Evolutionary conservation across 2,329 filamentous ascomycete species (phyloP).

Genomic region (Escovopsis sp.): DNA sequence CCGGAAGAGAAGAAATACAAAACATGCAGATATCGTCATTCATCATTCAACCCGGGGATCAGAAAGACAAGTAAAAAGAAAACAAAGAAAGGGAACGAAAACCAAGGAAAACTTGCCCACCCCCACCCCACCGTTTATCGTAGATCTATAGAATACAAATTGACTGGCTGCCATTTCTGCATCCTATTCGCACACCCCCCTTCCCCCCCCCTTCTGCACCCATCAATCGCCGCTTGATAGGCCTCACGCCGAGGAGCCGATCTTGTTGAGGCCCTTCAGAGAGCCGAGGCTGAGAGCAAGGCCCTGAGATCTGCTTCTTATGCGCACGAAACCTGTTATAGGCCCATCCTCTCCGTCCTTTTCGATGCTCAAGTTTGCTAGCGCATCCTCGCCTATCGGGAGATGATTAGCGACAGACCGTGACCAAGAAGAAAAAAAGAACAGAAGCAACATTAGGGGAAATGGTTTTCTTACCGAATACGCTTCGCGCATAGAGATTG

Average conservation of each 20-base stretch:
- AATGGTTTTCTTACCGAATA: slow-evolving; percentile 63
- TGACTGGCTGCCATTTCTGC: background rate
- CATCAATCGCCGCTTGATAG: slow-evolving; percentile 6
- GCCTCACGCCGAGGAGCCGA: slow-evolving; percentile 28
- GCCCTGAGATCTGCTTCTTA: slow-evolving; percentile 92
- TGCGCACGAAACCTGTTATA: slow-evolving; percentile 93
- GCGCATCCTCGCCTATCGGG: slow-evolving; percentile 75
- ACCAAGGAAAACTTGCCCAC: background rate
- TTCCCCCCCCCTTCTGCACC: no score
- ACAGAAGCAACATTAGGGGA: no score
- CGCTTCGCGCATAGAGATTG: slow-evolving; percentile 89
- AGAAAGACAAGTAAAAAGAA: background rate
- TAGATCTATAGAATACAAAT: slow-evolving; percentile 1
- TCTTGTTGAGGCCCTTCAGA: slow-evolving; percentile 86
- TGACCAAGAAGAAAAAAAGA: background rate
- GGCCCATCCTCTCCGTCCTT: slow-evolving; percentile 91
- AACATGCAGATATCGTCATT: background rate
- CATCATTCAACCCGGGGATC: background rate
- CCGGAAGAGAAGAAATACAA: background rate
- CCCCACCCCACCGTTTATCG: slow-evolving; percentile 3
- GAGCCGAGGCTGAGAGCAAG: slow-evolving; percentile 86
- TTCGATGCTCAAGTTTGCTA: slow-evolving; percentile 95
- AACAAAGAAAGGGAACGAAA: background rate
- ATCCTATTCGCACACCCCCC: no score
- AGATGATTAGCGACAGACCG: background rate